A percentile compares a stretch with the other conserved stretches of the same genome.
Conservation (phyloP, 1,139 yeast species). For the Blastobotrys malaysiensis region DNA sequence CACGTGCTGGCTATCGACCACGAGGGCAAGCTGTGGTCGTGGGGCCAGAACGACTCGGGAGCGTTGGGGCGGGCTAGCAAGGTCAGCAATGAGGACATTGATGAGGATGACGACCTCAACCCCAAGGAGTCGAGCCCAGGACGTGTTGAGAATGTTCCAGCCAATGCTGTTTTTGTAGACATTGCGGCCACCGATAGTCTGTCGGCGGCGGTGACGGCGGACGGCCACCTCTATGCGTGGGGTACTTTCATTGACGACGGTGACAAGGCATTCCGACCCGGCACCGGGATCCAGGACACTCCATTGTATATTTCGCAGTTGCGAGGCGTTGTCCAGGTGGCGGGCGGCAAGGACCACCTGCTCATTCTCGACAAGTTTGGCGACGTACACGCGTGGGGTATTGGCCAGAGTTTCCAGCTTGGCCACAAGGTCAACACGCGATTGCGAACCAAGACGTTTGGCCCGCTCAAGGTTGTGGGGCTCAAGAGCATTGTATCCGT, state of each 20-base stretch:
- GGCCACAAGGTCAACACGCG: constrained; percentile 49
- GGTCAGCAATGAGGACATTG: constrained; percentile 52
- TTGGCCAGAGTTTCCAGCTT: constrained; percentile 86
- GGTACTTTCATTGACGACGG: constrained; percentile 96
- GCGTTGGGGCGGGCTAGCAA: constrained; percentile 88
- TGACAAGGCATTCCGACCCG: constrained; percentile 64
- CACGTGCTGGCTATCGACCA: constrained; percentile 80
- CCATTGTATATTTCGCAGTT: constrained; percentile 64
- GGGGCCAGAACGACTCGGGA: constrained; percentile 96
- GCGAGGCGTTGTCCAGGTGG: constrained; percentile 73
- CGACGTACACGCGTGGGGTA: constrained; percentile 93
- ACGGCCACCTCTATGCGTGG: constrained; percentile 95
- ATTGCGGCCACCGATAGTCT: constrained; percentile 91
- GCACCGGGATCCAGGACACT: constrained; percentile 54
- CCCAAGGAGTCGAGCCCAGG: constrained; percentile 86
- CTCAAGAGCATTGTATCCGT: constrained; percentile 69
- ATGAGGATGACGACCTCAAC: constrained; percentile 79
- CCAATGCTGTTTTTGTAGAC: constrained; percentile 55
- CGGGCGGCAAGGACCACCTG: constrained; percentile 89
- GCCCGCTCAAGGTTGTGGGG: constrained; percentile 32
- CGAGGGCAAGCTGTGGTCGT: constrained; percentile 77
- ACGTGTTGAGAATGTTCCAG: constrained; percentile 63
- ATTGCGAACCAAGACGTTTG: constrained; percentile 31
- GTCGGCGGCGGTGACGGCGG: constrained; percentile 70
- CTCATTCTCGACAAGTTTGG: constrained; percentile 81